Base-by-base conservation (phyloP, 805 yeast species). In the Ogataea chonburiensis region DNA sequence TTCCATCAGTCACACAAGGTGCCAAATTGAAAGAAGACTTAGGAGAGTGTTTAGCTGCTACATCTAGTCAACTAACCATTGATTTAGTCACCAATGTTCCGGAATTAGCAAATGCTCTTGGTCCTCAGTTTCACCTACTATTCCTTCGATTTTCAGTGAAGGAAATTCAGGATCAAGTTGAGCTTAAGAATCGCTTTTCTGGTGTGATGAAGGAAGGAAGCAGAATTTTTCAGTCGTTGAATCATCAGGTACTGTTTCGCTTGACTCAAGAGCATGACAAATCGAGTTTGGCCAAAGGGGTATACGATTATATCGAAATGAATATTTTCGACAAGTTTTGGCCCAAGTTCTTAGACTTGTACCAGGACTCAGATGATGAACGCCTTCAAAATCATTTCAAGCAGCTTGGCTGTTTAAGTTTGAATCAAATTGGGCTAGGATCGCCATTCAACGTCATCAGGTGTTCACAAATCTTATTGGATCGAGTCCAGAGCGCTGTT, bases 251-350 rank as follows among this genome's bases (percentile, higher is more conserved):
- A 0, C 48, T 60, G 9, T 39, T 53, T 2, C 44, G 52, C 8
- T 38, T 61, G 4, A 49, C 61, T 18, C 42, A 47, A 5, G 29
- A 50, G 15, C 49, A 44, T 24, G 49, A 52, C 12, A 27, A 40
- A 5, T 10, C 40, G 7, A 76, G 80, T 39, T 59, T 77, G 45
- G 74, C 67, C 46, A 67, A 66, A 39, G 64, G 77, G 28, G 66
- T 87, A 2, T 81, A 79, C 49, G 77, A 77, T 37, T 86, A 86
- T 48, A 79, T 86, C 11, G 96, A 89, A 49, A 49, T 70, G 42
- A 78, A 79, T 38, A 56, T 86, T 20, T 82, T 78, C 49, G 83
- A 77, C 45, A 75, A 72, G 42, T 53, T 87, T 5, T 85, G 95
- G 93, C 45, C 64, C 2, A 62, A 65, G 22, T 49, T 76, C 11